phyloP scores from a whole-genome alignment of 139 green algal genomes.

The Dunaliella primolecta region DNA sequence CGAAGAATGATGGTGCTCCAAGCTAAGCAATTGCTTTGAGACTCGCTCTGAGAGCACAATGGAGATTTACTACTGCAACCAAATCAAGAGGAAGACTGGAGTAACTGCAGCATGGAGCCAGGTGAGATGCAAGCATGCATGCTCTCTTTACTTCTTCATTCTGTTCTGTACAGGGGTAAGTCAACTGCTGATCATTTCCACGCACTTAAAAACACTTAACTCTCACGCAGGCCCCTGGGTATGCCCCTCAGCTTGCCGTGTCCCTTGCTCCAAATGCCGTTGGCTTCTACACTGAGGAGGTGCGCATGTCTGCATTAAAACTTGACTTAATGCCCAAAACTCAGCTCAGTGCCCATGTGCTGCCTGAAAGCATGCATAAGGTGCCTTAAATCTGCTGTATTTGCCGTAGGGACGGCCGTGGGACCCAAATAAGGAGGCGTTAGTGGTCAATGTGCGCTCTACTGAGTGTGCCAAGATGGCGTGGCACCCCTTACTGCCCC shows the following conservation, averaged over 20 bases:
- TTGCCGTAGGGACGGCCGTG: constrained; percentile 30
- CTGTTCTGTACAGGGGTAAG: background rate
- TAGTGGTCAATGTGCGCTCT: constrained; percentile 44
- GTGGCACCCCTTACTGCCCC: constrained; percentile 49
- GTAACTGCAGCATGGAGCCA: constrained; percentile 36
- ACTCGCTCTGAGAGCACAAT: constrained; percentile 20
- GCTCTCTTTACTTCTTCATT: background rate
- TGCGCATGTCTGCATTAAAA: constrained; percentile 1
- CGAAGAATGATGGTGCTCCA: too few species aligned
- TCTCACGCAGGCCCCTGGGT: constrained; percentile 39
- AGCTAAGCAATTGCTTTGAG: too few species aligned
- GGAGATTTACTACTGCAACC: constrained; percentile 48
- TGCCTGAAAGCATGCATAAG: background rate
- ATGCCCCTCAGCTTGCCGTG: constrained; percentile 41
- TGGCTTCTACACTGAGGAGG: constrained; percentile 50
- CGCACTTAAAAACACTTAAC: background rate
- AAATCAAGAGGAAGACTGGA: constrained; percentile 28
- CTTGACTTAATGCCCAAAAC: too few species aligned
- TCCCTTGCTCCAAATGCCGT: constrained; percentile 39
- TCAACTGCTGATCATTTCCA: too few species aligned
- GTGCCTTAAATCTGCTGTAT: background rate
- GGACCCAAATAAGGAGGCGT: constrained; percentile 36
- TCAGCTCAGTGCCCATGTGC: background rate
- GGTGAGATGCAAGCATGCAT: constrained; percentile 15
- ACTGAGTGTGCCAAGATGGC: constrained; percentile 36